These are phyloP conservation scores for Trametes sp. DNA, from an alignment of 1,284 basidiomycete genomes.

Conservation along the genomic window DNA sequence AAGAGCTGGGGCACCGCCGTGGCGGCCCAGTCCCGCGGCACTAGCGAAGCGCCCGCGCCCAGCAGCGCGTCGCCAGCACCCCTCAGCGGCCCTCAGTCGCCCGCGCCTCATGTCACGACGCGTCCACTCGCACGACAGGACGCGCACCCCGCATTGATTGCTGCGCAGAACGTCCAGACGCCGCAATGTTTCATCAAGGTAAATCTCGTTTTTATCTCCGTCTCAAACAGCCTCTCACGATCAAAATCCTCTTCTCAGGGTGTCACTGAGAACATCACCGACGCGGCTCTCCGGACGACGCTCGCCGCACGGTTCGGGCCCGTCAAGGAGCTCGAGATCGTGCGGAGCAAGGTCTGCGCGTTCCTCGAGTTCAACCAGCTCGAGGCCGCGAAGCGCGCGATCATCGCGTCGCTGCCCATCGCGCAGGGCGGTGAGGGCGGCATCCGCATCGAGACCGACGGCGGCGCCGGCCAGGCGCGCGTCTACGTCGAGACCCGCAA, in stretches of 20 bases:
- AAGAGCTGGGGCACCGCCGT: constrained; percentile 84
- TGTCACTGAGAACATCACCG: constrained; percentile 78
- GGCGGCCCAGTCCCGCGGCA: constrained; percentile 75
- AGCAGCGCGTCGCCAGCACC: constrained; percentile 52
- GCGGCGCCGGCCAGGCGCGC: constrained; percentile 54
- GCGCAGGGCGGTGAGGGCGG: constrained; percentile 87
- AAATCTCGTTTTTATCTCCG: constrained; percentile 30
- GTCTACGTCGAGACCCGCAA: constrained; percentile 90
- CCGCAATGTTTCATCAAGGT: constrained; percentile 92
- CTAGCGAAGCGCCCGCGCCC: constrained; percentile 65
- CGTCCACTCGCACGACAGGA: constrained; percentile 43
- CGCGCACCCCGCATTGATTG: constrained; percentile 56
- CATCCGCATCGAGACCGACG: constrained; percentile 75
- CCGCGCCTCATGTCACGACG: constrained; percentile 49
- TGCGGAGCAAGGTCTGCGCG: constrained; percentile 89
- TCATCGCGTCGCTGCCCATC: constrained; percentile 71
- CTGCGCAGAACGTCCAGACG: constrained; percentile 69
- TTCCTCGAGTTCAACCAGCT: constrained; percentile 90
- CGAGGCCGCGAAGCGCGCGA: constrained; percentile 87
- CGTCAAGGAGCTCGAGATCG: constrained; percentile 89
- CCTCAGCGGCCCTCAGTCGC: constrained; percentile 57
- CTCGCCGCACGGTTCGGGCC: constrained; percentile 83
- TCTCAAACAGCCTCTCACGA: constrained; percentile 6
- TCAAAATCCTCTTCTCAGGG: constrained; percentile 50
- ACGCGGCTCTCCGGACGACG: constrained; percentile 61